phyloP scores from a whole-genome alignment of 768 basidiomycete genomes.

The Leccinum fibrillosum region DNA sequence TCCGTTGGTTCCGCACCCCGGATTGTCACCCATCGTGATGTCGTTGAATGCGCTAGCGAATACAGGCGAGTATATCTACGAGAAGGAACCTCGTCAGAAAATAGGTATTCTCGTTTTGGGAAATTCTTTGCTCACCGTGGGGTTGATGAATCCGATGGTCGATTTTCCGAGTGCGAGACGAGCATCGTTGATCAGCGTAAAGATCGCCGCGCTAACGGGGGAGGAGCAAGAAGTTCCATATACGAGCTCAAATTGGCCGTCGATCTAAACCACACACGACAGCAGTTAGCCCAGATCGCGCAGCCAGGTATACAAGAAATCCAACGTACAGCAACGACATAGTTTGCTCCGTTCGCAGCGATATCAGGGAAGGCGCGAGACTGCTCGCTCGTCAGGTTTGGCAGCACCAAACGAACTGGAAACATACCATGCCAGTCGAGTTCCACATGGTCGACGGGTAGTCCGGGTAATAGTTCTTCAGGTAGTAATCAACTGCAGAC shows the following conservation, averaged over 20 bases:
- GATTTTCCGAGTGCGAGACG: constrained; percentile 30
- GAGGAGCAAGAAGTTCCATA: constrained; percentile 35
- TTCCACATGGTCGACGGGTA: constrained; percentile 26
- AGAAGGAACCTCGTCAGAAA: background rate
- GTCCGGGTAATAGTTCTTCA: constrained; percentile 28
- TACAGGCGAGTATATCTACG: constrained; percentile 16
- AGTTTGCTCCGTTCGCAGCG: constrained; percentile 35
- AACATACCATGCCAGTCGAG: constrained; percentile 21
- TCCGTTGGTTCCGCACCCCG: constrained; percentile 28
- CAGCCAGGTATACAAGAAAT: background rate
- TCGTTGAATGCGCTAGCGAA: constrained; percentile 20
- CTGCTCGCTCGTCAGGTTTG: constrained; percentile 31
- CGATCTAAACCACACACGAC: constrained; percentile 23
- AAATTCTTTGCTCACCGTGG: constrained; percentile 36
- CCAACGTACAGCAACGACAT: constrained; percentile 18
- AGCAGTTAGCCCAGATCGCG: too few relatives aligned
- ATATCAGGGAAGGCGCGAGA: constrained; percentile 38
- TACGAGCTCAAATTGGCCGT: constrained; percentile 33
- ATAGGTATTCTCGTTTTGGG: background rate
- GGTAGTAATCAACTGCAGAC: constrained; percentile 29
- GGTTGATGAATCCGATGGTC: constrained; percentile 44
- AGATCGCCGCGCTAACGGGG: constrained; percentile 30
- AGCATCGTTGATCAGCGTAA: constrained; percentile 38
- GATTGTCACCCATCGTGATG: constrained; percentile 21
- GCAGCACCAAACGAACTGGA: constrained; percentile 15